Percentiles rank a stretch among this genome's conserved stretches.
Conservation (phyloP, 441 rosid species). For the Corymbia calophylla region DNA sequence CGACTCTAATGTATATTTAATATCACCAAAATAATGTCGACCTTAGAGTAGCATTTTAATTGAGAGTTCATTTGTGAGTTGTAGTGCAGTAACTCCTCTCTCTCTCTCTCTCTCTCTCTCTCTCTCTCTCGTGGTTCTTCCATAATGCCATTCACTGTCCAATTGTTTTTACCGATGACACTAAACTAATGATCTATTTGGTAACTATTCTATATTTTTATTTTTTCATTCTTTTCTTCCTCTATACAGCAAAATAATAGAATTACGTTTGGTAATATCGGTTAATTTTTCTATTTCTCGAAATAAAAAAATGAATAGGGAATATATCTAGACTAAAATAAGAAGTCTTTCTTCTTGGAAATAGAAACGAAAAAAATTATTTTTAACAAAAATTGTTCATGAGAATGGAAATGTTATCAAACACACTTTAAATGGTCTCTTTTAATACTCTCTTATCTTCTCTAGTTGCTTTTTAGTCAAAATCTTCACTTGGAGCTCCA, state of each 20-base stretch:
- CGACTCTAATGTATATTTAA: slow-evolving; percentile 29
- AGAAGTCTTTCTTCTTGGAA: too few species aligned
- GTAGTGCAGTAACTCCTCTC: background rate
- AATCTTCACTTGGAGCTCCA: background rate
- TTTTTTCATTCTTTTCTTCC: too few species aligned
- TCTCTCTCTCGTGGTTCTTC: background rate
- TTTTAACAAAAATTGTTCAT: too few species aligned
- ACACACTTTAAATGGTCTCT: background rate
- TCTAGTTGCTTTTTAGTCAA: background rate
- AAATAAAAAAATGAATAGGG: too few species aligned
- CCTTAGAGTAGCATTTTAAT: background rate
- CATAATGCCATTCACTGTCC: background rate
- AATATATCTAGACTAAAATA: too few species aligned
- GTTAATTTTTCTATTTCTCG: too few species aligned
- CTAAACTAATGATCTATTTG: too few species aligned
- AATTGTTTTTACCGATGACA: background rate
- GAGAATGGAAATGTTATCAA: too few species aligned
- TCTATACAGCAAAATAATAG: too few species aligned
- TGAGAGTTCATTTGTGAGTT: background rate
- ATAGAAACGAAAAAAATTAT: too few species aligned
- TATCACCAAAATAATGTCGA: background rate
- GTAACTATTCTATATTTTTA: too few species aligned
- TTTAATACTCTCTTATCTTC: background rate
- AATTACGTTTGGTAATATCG: too few species aligned
- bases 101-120: background rate